phyloP scores from a whole-genome alignment of 306 rosid species.

The Cercis canadensis region DNA sequence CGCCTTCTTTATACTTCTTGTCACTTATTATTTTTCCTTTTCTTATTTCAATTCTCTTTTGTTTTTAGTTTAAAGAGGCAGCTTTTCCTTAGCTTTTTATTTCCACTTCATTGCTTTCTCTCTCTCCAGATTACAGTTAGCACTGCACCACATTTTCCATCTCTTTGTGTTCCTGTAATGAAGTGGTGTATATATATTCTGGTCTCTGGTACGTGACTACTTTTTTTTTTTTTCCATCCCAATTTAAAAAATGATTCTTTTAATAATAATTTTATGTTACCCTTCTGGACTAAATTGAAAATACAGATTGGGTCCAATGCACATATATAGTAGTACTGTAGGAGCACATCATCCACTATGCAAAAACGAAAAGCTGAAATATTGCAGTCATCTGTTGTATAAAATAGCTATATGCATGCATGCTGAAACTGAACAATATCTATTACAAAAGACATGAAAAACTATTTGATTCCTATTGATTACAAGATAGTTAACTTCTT shows the following conservation, averaged over 20 bases:
- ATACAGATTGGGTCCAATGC: constrained; percentile 18
- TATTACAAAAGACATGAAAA: constrained; percentile 7
- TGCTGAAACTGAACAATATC: constrained; percentile 32
- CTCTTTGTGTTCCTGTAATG: constrained; percentile 22
- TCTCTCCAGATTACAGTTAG: constrained; percentile 36
- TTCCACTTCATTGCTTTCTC: constrained; percentile 45
- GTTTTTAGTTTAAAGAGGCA: constrained; percentile 45
- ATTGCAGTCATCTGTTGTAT: constrained; percentile 35
- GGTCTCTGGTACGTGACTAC: not conserved
- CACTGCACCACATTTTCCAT: constrained; percentile 34
- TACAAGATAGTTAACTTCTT: constrained; percentile 20
- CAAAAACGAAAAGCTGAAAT: constrained; percentile 47
- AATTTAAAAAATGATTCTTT: constrained; percentile 1
- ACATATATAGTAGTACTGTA: constrained; percentile 32
- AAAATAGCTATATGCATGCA: constrained; percentile 35
- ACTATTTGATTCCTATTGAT: constrained; percentile 32
- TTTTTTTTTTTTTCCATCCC: not conserved
- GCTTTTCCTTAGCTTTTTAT: constrained; percentile 47
- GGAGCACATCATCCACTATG: constrained; percentile 30
- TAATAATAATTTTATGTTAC: constrained; percentile 16
- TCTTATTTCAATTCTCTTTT: constrained; percentile 30
- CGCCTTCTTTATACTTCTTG: constrained; percentile 73
- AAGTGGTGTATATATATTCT: constrained; percentile 1
- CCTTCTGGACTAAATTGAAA: constrained; percentile 34
- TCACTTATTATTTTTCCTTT: constrained; percentile 20